Evolutionary conservation across 2,329 filamentous ascomycete species (phyloP), one percentile per base, ranked within the genome.

Genomic region (Botrytis deweyae): DNA sequence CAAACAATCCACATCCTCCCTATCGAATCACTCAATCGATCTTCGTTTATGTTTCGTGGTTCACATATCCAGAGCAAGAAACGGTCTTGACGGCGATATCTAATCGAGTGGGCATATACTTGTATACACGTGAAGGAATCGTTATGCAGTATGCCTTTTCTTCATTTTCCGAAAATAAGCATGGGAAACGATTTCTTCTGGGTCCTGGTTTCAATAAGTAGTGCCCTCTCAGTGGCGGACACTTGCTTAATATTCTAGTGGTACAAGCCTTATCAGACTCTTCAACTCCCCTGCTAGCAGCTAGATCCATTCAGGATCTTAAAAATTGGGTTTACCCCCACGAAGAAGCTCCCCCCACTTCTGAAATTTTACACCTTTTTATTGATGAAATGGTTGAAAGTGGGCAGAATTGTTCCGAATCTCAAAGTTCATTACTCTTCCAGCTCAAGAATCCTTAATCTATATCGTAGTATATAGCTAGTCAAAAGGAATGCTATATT

Each of bases 151-250:
- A 25, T 67, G 4, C 36, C 46, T 68, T 58, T 58, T 55, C 16
- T 44, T 44, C n/a, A 62, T 52, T n/a, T 62, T 66, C 61, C 33
- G 58, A 46, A 42, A 40, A 36, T 29, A 58, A 44, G 6, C 25
- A 66, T n/a, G 22, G 70, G 14, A 44, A 72, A 40, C 22, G 33
- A 22, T 66, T 65, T 63, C 25, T 10, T 46, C 58, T 66, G 10
- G 70, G 70, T 72, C 18, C 44, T 72, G 58, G 33, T 49, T 72
- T 55, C 59, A 65, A 72, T 72, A 72, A 65, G 44, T 65, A 65
- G 25, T 62, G 52, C 36, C 61, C 49, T 71, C 58, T 42, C 38
- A 38, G 64, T 38, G 64, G 64, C 46, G 64, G 68, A 46, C 68
- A 29, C 68, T 49, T 70, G 12, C 55, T 70, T 63, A 64, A 71